phyloP scores from a whole-genome alignment of 768 basidiomycete species.

The Candolleomyces aberdarensis region DNA sequence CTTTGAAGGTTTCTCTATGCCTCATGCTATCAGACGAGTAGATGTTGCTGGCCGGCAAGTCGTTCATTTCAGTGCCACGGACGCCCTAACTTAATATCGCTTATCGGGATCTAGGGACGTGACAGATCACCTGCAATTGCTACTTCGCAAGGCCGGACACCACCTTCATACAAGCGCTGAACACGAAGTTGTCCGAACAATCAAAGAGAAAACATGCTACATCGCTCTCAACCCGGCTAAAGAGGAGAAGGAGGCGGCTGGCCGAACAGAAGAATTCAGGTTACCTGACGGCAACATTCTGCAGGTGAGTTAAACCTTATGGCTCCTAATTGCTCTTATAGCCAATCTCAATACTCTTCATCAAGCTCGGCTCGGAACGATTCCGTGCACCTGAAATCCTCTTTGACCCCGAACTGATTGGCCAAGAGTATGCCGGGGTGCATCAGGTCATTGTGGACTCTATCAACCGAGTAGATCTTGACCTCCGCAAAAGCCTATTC shows the following conservation, averaged over 20 bases:
- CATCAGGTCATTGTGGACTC: conserved; percentile 99
- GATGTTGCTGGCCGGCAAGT: conserved; percentile 91
- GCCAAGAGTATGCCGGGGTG: conserved; percentile 94
- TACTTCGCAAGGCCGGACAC: conserved; percentile 92
- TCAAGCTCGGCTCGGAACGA: conserved; percentile 87
- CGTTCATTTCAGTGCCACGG: conserved; percentile 1
- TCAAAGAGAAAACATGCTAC: conserved; percentile 99
- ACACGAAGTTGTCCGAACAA: conserved; percentile 92
- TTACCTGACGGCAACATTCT: conserved; percentile 94
- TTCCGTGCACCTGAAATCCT: conserved; percentile 97
- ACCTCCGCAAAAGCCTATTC: conserved; percentile 91
- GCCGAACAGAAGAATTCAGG: conserved; percentile 82
- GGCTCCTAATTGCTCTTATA: conserved; percentile 6
- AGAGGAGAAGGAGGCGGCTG: conserved; percentile 87
- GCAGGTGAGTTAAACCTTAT: conserved; percentile 50
- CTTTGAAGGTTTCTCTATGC: conserved; percentile 99
- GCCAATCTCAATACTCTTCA: conserved; percentile 13
- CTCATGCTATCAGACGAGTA: conserved; percentile 93
- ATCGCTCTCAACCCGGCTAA: conserved; percentile 89
- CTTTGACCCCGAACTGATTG: conserved; percentile 96
- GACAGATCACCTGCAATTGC: conserved; percentile 91
- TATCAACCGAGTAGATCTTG: conserved; percentile 93
- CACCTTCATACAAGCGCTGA: conserved; percentile 97
- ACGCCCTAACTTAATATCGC: conserved; percentile 10
- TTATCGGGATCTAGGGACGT: conserved; percentile 68